These are phyloP conservation scores for Kluyveromyces lactis DNA, from an alignment of 805 yeast species.

Conservation along the genomic window DNA sequence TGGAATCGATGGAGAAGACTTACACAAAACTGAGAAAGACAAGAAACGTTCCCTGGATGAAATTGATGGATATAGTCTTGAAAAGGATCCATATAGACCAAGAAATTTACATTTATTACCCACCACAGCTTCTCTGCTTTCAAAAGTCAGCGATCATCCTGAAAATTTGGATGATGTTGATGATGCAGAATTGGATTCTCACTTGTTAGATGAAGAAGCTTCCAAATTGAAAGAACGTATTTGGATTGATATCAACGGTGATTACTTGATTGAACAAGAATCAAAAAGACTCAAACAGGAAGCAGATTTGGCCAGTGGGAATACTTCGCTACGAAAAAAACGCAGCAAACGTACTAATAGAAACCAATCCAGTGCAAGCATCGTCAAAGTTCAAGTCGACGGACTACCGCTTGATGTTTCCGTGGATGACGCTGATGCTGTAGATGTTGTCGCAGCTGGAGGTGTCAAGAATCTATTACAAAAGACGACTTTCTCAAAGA, in stretches of 20 bases:
- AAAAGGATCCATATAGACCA: conserved; percentile 38
- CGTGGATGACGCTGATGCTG: conserved; percentile 25
- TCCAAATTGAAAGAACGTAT: conserved; percentile 65
- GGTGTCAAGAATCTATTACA: conserved; percentile 51
- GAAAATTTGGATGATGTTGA: conserved; percentile 67
- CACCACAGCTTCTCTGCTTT: conserved; percentile 45
- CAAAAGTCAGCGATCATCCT: conserved; percentile 48
- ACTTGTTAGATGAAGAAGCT: conserved; percentile 62
- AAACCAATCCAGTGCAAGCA: conserved; percentile 20
- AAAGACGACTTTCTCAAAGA: conserved; percentile 72
- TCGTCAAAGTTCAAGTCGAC: conserved; percentile 28
- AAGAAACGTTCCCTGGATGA: conserved; percentile 21
- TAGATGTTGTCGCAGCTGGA: conserved; percentile 68
- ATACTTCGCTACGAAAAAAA: conserved; percentile 44
- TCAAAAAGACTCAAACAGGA: conserved; percentile 73
- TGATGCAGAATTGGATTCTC: conserved; percentile 65
- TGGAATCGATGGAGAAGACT: conserved; percentile 26
- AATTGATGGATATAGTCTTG: conserved; percentile 31
- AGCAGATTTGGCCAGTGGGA: conserved; percentile 83
- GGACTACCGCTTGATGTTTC: conserved; percentile 11
- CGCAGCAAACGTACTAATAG: conserved; percentile 27
- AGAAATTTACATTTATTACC: conserved; percentile 51
- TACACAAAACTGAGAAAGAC: conserved; percentile 11
- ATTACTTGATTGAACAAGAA: conserved; percentile 77
- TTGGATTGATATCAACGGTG: conserved; percentile 88